Base-by-base conservation (phyloP, 176 grass and related monocot genomes). In the Carex parvula region DNA sequence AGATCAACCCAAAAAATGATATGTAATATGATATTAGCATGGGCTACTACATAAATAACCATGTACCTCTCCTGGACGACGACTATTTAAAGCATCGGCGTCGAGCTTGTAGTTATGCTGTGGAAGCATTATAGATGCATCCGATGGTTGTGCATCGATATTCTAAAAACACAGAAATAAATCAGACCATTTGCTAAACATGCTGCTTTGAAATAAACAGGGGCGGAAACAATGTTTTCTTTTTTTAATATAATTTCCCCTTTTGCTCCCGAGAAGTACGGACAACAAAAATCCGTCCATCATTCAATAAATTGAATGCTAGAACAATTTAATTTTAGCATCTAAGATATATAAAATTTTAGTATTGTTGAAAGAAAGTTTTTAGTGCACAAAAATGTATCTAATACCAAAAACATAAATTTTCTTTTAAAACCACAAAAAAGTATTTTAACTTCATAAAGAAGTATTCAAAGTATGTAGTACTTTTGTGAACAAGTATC, bases 41-140 rank as follows among this genome's bases (percentile, higher is more conserved):
- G 68, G 68, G 16, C 17, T 22, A 56, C 21, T 55, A 18, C 29
- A 77, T 53, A 57, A 4, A 78, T 17, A 57, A 26, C 5, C 50
- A 78, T 57, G 37, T 64, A 99, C 96, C 93, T 99, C 89, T 63
- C 96, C 91, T 80, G 93, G 96, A 80, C 91, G 96, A 58, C 85
- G 93, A 65, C 84, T 90, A 79, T 99, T 95, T 60, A 99, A 81
- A 62, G 96, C 62, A 39, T 99, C 88, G 29, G 84, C 96, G 84
- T 99, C 96, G 66, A 99, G 93, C 80, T 93, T 99, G 89, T 95
- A 99, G 79, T 95, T 95, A 80, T 99, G 96, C 37, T 99, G 93
- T 59, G 96, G 93, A 80, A 93, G 91, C 86, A 95, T 58, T 58
- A 86, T 64, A 69, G 91, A 87, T 86, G 91, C 89, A 86, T 98